A percentile compares a stretch with the other conserved stretches of the same genome.
Conservation (phyloP, 2,329 filamentous ascomycete genomes). For the Aspergillus piperis region DNA sequence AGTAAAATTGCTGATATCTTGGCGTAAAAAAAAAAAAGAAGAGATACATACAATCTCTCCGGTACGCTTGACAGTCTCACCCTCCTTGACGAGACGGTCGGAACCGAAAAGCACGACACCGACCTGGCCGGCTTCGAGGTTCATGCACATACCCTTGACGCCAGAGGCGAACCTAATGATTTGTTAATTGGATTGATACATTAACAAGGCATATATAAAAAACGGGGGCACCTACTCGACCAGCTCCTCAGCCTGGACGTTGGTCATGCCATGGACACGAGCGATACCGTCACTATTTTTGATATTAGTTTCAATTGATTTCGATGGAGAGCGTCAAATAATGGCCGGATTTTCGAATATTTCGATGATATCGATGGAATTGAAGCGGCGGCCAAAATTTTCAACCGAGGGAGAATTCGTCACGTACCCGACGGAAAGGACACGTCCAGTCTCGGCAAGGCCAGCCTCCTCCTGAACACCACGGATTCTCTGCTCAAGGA, state of each 20-base stretch:
- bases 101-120: slow-evolving; percentile 99
- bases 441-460: slow-evolving; percentile 97
- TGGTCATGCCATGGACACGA: slow-evolving; percentile 99
- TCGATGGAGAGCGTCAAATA: not conserved
- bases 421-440: slow-evolving; percentile 97
- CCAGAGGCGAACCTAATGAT: slow-evolving; percentile 86
- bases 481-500: slow-evolving; percentile 98
- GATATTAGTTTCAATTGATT: slow-evolving; percentile 22
- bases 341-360: slow-evolving; percentile 21
- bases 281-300: slow-evolving; percentile 94
- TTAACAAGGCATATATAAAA: slow-evolving; percentile 13
- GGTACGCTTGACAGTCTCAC: slow-evolving; percentile 99
- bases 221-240: slow-evolving; percentile 76
- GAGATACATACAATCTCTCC: slow-evolving; percentile 84
- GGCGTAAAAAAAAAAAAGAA: not conserved
- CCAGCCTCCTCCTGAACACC: slow-evolving; percentile 96
- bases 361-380: slow-evolving; percentile 33
- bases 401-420: slow-evolving; percentile 25
- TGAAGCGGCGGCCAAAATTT: slow-evolving; percentile 33
- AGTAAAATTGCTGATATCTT: slow-evolving; percentile 10
- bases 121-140: slow-evolving; percentile 99
- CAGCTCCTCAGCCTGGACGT: slow-evolving; percentile 99
- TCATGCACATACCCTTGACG: slow-evolving; percentile 99
- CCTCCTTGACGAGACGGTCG: slow-evolving; percentile 99
- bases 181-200: slow-evolving; percentile 27